These are phyloP conservation scores for Phytophthora kernoviae DNA, from an alignment of 352 stramenopile genomes.

Conservation along the genomic window DNA sequence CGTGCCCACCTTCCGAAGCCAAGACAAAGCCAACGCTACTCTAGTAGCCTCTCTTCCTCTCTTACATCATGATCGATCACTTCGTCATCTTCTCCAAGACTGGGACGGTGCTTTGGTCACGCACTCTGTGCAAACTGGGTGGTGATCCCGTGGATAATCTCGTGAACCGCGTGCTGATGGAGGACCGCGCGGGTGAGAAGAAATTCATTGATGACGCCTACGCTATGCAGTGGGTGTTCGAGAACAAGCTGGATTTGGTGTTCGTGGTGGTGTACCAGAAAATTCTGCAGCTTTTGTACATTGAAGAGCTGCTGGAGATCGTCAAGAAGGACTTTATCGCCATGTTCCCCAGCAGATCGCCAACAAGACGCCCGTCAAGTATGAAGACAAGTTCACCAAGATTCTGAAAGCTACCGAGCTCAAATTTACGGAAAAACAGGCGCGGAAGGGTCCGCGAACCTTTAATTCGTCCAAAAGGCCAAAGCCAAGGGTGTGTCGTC, in stretches of 20 bases:
- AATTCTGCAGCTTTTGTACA: conserved; percentile 90
- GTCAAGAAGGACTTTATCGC: conserved; percentile 87
- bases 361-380: conserved; percentile 73
- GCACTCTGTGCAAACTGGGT: conserved; percentile 85
- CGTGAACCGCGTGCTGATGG: conserved; percentile 90
- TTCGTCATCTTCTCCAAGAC: conserved; percentile 93
- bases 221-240: conserved; percentile 91
- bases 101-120: conserved; percentile 90
- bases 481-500: conserved; percentile 64
- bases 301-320: conserved; percentile 90
- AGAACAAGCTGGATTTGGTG: conserved; percentile 92
- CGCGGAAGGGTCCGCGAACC: conserved; percentile 57
- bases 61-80: conserved; percentile 88
- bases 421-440: conserved; percentile 68
- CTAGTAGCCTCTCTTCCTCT: background rate
- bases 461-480: conserved; percentile 73
- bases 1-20: background rate
- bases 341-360: conserved; percentile 80
- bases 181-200: conserved; percentile 86
- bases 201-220: conserved; percentile 88
- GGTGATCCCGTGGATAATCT: conserved; percentile 89
- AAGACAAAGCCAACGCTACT: background rate
- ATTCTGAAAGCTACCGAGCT: conserved; percentile 78
- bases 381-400: conserved; percentile 82
- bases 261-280: conserved; percentile 94